Percentiles rank a stretch among this genome's conserved stretches.
Conservation (phyloP, 1,139 yeast genomes). For the Candida smagusa region DNA sequence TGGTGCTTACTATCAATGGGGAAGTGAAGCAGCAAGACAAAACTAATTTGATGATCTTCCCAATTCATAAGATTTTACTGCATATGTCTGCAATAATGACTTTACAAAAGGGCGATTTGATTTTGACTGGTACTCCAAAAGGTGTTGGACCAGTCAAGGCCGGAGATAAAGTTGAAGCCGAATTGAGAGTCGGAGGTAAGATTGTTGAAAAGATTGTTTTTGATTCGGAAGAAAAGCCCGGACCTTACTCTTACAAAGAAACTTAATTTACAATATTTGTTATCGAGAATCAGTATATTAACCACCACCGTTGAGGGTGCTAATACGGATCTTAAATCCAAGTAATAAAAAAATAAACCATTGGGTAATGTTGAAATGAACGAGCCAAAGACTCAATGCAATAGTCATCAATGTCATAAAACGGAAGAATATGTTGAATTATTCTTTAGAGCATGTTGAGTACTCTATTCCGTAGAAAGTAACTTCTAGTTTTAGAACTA, state of each 20-base stretch:
- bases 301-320: constrained; percentile 32
- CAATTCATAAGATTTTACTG: constrained; percentile 74
- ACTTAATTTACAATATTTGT: background rate
- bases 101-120: constrained; percentile 82
- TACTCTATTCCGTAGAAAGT: constrained; percentile 25
- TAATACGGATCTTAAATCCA: constrained; percentile 20
- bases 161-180: constrained; percentile 75
- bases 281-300: constrained; percentile 4
- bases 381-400: constrained; percentile 11
- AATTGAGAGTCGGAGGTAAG: constrained; percentile 52
- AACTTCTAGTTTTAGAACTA: constrained; percentile 13
- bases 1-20: constrained; percentile 71
- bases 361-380: constrained; percentile 22
- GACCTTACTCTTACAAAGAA: background rate
- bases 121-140: constrained; percentile 94
- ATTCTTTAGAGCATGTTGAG: constrained; percentile 26
- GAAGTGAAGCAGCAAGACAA: constrained; percentile 67
- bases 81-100: constrained; percentile 89
- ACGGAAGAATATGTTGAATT: constrained; percentile 19
- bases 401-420: constrained; percentile 8
- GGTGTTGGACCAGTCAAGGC: constrained; percentile 87
- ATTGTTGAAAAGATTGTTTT: constrained; percentile 55
- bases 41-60: constrained; percentile 86
- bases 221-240: constrained; percentile 58
- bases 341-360: constrained; percentile 3